Evolutionary conservation across 352 stramenopile genomes (phyloP).

Genomic region (Phytopythium litorale): DNA sequence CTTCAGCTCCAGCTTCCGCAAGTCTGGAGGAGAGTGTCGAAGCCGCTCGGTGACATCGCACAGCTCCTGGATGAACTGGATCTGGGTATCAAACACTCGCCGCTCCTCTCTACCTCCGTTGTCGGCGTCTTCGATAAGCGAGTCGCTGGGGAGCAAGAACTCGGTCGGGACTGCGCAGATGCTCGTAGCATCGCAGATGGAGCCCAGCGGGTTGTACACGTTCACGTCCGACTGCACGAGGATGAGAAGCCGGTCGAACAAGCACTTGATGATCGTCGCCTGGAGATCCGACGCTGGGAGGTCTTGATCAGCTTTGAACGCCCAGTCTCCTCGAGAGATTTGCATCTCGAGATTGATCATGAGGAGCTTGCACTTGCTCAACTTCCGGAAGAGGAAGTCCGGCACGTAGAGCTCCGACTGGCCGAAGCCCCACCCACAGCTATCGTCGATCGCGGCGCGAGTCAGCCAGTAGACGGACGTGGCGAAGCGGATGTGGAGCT

Average conservation of each 20-base stretch:
- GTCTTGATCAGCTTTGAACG: constrained; percentile 57
- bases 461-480: constrained; percentile 80
- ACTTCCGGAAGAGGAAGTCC: constrained; percentile 73
- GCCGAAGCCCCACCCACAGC: constrained; percentile 75
- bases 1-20: constrained; percentile 59
- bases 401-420: constrained; percentile 73
- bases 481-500: constrained; percentile 75
- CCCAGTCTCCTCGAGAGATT: constrained; percentile 54
- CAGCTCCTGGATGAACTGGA: constrained; percentile 68
- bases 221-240: constrained; percentile 38
- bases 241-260: constrained; percentile 58
- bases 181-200: constrained; percentile 56
- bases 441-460: constrained; percentile 71
- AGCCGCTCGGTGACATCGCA: constrained; percentile 77
- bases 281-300: constrained; percentile 60
- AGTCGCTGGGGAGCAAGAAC: constrained; percentile 35
- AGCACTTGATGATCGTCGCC: constrained; percentile 50
- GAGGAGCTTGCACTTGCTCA: constrained; percentile 77
- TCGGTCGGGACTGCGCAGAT: constrained; percentile 38
- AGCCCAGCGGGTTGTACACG: constrained; percentile 34
- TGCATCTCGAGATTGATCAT: constrained; percentile 85
- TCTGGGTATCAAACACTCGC: constrained; percentile 58
- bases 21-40: constrained; percentile 40
- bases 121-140: constrained; percentile 29
- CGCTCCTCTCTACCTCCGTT: constrained; percentile 25